Evolutionary conservation across 306 rosid genomes (phyloP).

Genomic region (Pachyrhizus erosus): DNA sequence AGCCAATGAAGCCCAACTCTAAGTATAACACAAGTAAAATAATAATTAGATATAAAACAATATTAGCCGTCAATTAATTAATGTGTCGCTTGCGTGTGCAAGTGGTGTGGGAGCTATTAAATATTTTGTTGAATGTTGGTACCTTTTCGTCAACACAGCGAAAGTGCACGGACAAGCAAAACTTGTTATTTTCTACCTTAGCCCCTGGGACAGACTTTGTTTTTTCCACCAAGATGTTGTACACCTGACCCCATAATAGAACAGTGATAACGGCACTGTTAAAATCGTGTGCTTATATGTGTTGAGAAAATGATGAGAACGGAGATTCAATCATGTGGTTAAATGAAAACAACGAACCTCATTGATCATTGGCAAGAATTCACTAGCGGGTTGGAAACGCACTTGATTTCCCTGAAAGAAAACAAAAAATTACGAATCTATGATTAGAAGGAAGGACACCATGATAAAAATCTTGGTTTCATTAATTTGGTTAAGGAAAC

Average conservation of each 20-base stretch:
- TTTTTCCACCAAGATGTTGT: constrained; percentile 69
- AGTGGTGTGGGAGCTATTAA: constrained; percentile 18
- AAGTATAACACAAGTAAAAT: not conserved
- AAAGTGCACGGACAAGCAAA: constrained; percentile 89
- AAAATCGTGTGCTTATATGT: constrained; percentile 6
- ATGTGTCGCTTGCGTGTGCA: not conserved
- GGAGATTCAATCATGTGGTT: not conserved
- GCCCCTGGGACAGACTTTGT: constrained; percentile 77
- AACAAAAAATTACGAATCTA: constrained; percentile 12
- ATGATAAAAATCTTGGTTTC: not conserved
- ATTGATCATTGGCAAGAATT: constrained; percentile 81
- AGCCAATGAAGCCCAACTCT: constrained; percentile 80
- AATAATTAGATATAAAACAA: constrained; percentile 15
- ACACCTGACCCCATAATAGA: constrained; percentile 54
- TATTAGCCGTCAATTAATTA: constrained; percentile 18
- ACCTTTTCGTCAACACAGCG: constrained; percentile 96
- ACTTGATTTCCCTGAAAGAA: constrained; percentile 66
- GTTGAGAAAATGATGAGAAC: not conserved
- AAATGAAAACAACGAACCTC: constrained; percentile 61
- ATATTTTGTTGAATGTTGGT: constrained; percentile 22
- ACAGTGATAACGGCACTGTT: constrained; percentile 1
- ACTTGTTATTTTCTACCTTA: constrained; percentile 86
- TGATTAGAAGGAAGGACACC: not conserved
- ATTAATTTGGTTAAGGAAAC: constrained; percentile 27
- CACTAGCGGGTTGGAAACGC: constrained; percentile 77